Evolutionary conservation across 2,329 filamentous ascomycete genomes (phyloP), one percentile per base, ranked within the genome.

Genomic region (Trichoderma koningii): DNA sequence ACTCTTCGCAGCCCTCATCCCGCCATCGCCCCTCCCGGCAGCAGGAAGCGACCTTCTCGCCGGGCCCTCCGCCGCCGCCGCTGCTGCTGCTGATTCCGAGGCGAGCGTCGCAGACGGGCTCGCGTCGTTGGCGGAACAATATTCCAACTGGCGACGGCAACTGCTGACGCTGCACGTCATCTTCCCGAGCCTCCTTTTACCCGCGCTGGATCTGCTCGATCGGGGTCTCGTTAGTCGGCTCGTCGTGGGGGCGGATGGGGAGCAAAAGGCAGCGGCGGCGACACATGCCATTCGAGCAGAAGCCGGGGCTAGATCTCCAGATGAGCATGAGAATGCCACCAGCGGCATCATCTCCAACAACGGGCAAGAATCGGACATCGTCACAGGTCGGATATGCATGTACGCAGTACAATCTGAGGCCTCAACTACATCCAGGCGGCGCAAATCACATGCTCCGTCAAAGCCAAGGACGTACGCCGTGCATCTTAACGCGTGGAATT

Each of bases 191-290:
- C 85, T 92, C 62, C 79, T 97, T 2, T 87, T 97, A 1, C 91
- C 92, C 3, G 92, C 94, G 0, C 82, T 99, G 3, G 93, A 98
- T 75, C 82, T 98, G 0, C 82, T 99, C 0, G 95, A 99, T 75
- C 85, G 92, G 28, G 79, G 83, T 3, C 84, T 95, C 0, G 86
- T 97, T 41, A 87, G 82, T 6, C 82, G 87, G 1, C 76, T 88
- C 5, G 63, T 65, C 30, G 52, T 63, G 9, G 30, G 7, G 30
- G 47, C 38, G 12, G 7, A 7, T 28, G 14, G 26, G 7, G 23
- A 63, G 68, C 28, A 56, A 30, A n/a, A 17, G 3, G 12, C 34
- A 12, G 30, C 30, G 21, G 52, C 23, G 21, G 14, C 41, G 4
- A 21, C 48, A 21, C 45, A 30, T 38, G 12, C 23, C 23, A 19